A percentile compares a stretch with the other conserved stretches of the same genome.
Conservation (phyloP, 2,329 filamentous ascomycete genomes). For the Verticillium nonalfalfae region DNA sequence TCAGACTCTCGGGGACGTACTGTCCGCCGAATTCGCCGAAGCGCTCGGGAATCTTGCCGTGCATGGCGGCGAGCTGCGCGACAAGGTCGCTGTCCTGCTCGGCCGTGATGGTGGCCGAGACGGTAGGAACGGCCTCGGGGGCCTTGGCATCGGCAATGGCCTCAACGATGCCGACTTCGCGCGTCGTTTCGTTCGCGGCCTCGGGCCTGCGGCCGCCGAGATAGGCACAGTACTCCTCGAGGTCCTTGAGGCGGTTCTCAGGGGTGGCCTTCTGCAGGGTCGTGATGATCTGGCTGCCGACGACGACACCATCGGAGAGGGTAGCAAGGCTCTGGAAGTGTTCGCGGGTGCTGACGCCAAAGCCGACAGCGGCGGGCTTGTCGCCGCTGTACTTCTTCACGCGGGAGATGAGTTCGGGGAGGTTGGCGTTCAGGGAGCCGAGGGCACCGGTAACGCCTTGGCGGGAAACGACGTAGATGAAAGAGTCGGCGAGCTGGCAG, state of each 20-base stretch:
- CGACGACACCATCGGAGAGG: constrained; percentile 89
- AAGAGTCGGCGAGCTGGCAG: constrained; percentile 94
- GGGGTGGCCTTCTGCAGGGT: constrained; percentile 63
- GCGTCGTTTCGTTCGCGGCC: constrained; percentile 35
- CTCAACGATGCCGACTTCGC: constrained; percentile 66
- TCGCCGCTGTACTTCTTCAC: constrained; percentile 92
- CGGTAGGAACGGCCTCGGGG: constrained; percentile 54
- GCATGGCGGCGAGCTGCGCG: constrained; percentile 80
- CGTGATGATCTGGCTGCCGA: constrained; percentile 91
- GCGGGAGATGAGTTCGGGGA: constrained; percentile 74
- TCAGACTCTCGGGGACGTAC: constrained; percentile 94
- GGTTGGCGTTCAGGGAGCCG: constrained; percentile 71
- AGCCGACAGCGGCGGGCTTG: constrained; percentile 86
- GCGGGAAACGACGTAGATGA: constrained; percentile 96
- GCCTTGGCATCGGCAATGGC: constrained; percentile 56
- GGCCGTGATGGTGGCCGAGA: constrained; percentile 59
- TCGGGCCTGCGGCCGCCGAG: constrained; percentile 41
- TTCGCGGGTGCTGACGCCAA: constrained; percentile 91
- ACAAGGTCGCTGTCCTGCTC: constrained; percentile 55
- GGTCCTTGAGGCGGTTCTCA: constrained; percentile 56
- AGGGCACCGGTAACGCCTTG: constrained; percentile 95
- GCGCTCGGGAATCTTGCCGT: constrained; percentile 72
- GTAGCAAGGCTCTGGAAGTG: constrained; percentile 83
- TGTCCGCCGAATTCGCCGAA: constrained; percentile 97
- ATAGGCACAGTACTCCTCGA: constrained; percentile 81